phyloP scores from a whole-genome alignment of 352 stramenopile species.

The Ophiocytium majus region DNA sequence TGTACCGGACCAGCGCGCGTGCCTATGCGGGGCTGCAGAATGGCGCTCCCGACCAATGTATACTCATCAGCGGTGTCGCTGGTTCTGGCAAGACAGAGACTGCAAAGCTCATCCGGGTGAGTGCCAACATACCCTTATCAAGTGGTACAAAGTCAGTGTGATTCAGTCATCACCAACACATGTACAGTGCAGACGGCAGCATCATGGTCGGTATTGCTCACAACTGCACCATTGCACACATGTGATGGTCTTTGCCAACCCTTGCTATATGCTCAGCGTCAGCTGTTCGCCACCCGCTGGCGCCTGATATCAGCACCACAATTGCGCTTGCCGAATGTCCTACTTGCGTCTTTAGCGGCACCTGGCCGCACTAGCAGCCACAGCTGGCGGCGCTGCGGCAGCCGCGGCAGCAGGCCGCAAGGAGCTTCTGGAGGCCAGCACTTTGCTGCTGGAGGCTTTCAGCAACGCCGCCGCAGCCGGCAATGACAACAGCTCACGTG shows the following conservation, averaged over 20 bases:
- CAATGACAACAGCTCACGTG: slow-evolving; percentile 1
- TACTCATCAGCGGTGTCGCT: not conserved
- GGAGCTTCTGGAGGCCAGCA: not conserved
- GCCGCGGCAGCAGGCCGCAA: not conserved
- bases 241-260: too few species aligned
- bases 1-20: not conserved
- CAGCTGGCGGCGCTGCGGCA: not conserved
- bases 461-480: not conserved
- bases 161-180: too few species aligned
- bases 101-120: slow-evolving; percentile 4
- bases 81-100: slow-evolving; percentile 16
- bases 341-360: not conserved
- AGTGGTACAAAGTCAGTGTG: too few species aligned
- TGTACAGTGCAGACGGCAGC: too few species aligned
- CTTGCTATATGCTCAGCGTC: too few species aligned
- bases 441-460: not conserved
- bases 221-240: too few species aligned
- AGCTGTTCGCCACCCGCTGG: too few species aligned
- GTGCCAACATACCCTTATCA: too few species aligned
- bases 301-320: too few species aligned
- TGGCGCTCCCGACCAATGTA: not conserved
- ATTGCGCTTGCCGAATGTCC: too few species aligned
- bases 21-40: not conserved
- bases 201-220: too few species aligned
- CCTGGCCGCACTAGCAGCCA: not conserved